Conservation (phyloP, 495 filamentous ascomycete species). For the Cryomyces minteri region DNA sequence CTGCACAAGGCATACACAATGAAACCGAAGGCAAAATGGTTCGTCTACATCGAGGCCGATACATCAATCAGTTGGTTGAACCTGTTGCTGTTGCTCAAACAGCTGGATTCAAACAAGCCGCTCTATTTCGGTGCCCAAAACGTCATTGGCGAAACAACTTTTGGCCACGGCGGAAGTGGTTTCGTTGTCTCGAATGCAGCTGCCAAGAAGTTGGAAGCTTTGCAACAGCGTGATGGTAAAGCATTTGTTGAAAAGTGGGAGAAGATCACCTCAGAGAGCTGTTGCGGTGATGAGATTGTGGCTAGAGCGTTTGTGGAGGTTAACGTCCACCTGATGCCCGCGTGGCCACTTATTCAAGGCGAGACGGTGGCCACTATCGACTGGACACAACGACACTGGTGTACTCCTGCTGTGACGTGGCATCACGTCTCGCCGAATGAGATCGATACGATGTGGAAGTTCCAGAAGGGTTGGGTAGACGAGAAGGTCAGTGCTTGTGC, state of each 20-base stretch:
- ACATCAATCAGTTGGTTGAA: constrained; percentile 11
- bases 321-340: too few species aligned
- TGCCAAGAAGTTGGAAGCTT: background rate
- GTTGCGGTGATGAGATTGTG: too few species aligned
- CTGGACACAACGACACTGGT: too few species aligned
- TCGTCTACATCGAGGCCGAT: constrained; percentile 12
- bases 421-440: too few species aligned
- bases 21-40: constrained; percentile 7
- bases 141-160: constrained; percentile 6
- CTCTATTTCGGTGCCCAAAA: constrained; percentile 10
- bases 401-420: too few species aligned
- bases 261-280: too few species aligned
- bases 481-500: background rate
- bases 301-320: too few species aligned
- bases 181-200: constrained; percentile 6
- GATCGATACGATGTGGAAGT: too few species aligned
- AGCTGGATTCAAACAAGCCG: constrained; percentile 5
- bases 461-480: constrained; percentile 10
- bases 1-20: constrained; percentile 12
- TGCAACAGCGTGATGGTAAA: too few species aligned
- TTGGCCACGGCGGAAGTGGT: constrained; percentile 12
- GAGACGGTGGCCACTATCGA: too few species aligned
- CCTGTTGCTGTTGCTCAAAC: constrained; percentile 7
- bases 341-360: too few species aligned
- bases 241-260: too few species aligned